phyloP scores from a whole-genome alignment of 1,284 basidiomycete species.

The Ustilago loliicola region DNA sequence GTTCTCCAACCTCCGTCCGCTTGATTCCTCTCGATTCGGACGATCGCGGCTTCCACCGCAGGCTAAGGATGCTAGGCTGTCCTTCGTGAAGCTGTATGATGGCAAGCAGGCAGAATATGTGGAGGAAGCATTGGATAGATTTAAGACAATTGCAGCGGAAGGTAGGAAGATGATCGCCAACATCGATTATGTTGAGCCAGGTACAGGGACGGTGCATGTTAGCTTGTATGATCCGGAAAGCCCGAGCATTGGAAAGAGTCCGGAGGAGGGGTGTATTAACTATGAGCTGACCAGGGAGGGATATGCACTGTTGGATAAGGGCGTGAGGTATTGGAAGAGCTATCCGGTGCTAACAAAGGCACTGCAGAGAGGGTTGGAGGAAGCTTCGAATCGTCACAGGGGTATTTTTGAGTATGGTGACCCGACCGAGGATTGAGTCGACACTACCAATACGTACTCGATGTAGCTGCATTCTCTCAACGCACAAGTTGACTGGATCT shows the following conservation, averaged over 20 bases:
- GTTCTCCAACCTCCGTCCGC: constrained; percentile 52
- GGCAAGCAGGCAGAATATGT: constrained; percentile 60
- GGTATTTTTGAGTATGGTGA: constrained; percentile 64
- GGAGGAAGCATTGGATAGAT: constrained; percentile 59
- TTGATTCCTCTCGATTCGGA: constrained; percentile 57
- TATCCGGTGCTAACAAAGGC: constrained; percentile 47
- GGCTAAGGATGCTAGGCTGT: constrained; percentile 57
- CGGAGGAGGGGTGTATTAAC: constrained; percentile 59
- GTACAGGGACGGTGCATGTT: constrained; percentile 42
- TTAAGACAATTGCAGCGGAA: constrained; percentile 55
- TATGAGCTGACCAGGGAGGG: constrained; percentile 57
- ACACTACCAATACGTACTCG: background rate
- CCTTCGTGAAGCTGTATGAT: constrained; percentile 59
- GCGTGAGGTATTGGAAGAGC: constrained; percentile 58
- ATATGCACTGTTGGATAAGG: constrained; percentile 55
- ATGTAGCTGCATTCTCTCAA: background rate
- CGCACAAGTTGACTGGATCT: no score
- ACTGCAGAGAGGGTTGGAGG: constrained; percentile 44
- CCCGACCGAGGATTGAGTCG: constrained; percentile 47
- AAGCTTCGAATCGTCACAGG: constrained; percentile 50
- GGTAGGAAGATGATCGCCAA: constrained; percentile 66
- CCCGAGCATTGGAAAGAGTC: constrained; percentile 39
- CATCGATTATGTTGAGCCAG: constrained; percentile 59
- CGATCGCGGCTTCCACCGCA: constrained; percentile 49
- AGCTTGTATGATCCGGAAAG: constrained; percentile 64